These are phyloP conservation scores for Eimeria necatrix DNA, from an alignment of 169 alveolate species.

Conservation along the genomic window DNA sequence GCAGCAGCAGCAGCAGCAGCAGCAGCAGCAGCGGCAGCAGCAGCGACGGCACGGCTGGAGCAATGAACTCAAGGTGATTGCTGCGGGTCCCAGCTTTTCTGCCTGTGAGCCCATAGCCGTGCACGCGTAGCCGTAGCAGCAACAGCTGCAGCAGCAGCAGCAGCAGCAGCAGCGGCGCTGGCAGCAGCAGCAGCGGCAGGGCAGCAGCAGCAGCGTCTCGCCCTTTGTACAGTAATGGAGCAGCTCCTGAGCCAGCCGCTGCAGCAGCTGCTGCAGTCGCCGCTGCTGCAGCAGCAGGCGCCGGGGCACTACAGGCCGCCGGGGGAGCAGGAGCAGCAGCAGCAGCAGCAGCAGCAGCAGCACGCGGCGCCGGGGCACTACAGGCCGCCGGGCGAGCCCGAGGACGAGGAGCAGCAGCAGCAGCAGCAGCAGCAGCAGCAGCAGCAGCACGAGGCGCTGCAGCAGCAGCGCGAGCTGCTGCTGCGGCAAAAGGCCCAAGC, in stretches of 20 bases:
- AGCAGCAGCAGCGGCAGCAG: constrained; percentile 21
- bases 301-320: not conserved
- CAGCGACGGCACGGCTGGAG: not conserved
- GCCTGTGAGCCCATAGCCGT: not conserved
- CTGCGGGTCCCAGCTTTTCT: not conserved
- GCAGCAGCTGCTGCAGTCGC: constrained; percentile 1
- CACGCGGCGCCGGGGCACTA: no score
- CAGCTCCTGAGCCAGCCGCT: not conserved
- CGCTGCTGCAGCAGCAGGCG: not conserved
- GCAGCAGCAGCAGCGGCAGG: not conserved
- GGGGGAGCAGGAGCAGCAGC: constrained; percentile 1
- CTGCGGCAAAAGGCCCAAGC: constrained; percentile 20
- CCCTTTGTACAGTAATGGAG: not conserved
- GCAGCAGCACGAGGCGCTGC: not conserved
- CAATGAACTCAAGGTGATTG: not conserved
- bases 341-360: not conserved
- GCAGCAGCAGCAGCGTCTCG: not conserved
- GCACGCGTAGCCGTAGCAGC: not conserved
- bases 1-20: constrained; percentile 1
- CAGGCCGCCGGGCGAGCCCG: no score
- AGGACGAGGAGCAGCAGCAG: not conserved
- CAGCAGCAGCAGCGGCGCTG: not conserved
- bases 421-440: not conserved
- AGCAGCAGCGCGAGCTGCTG: not conserved
- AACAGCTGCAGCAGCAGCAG: not conserved